A percentile compares a stretch with the other conserved stretches of the same genome.
These are phyloP conservation scores for Schwanniomyces occidentalis DNA, from an alignment of 805 yeast genomes.

Conservation along the genomic window DNA sequence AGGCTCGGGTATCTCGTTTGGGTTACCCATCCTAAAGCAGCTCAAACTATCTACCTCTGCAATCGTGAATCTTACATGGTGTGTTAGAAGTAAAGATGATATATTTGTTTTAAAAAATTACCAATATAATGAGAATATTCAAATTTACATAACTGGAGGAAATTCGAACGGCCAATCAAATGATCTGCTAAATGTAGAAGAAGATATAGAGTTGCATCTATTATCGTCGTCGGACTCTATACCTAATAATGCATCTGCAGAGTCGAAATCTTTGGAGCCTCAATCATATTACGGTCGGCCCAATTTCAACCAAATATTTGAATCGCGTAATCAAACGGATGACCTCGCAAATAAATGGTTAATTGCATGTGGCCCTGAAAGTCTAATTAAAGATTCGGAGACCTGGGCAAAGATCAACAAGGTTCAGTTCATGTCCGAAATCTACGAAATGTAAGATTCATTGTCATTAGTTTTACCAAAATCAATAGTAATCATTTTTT, in stretches of 20 bases:
- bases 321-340: slow-evolving; percentile 23
- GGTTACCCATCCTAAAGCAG: slow-evolving; percentile 51
- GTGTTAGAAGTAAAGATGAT: slow-evolving; percentile 48
- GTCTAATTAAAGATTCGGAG: slow-evolving; percentile 42
- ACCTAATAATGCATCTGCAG: too few species aligned
- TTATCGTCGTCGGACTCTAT: slow-evolving; percentile 16
- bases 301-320: slow-evolving; percentile 31
- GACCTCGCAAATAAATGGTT: slow-evolving; percentile 49
- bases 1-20: slow-evolving; percentile 73
- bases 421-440: slow-evolving; percentile 45
- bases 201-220: slow-evolving; percentile 21
- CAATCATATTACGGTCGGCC: slow-evolving; percentile 49
- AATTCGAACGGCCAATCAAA: not conserved
- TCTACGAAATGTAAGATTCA: slow-evolving; percentile 31
- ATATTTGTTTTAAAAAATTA: slow-evolving; percentile 43
- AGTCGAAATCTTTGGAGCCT: too few species aligned
- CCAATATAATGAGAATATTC: slow-evolving; percentile 28
- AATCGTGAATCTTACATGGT: slow-evolving; percentile 53
- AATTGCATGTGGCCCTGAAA: slow-evolving; percentile 58
- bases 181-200: slow-evolving; percentile 15
- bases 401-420: slow-evolving; percentile 35
- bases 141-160: slow-evolving; percentile 39
- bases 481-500: too few species aligned
- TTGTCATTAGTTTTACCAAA: too few species aligned
- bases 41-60: slow-evolving; percentile 26